These are phyloP conservation scores for Arthroderma sp. DNA, from an alignment of 2,329 filamentous ascomycete genomes.

Conservation along the genomic window DNA sequence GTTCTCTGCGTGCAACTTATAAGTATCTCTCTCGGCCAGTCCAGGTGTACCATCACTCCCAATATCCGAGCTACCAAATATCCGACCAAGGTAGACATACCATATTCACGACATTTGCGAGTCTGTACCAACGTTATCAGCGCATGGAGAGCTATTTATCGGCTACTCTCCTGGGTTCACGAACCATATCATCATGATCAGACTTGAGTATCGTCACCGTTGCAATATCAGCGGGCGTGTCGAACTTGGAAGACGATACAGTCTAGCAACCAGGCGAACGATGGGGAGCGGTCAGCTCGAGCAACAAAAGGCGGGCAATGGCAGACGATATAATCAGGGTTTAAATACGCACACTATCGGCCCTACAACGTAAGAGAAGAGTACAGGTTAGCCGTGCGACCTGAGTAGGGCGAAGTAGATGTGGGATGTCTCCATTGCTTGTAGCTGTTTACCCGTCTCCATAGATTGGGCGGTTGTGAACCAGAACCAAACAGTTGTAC, in stretches of 20 bases:
- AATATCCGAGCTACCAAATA: too few species aligned
- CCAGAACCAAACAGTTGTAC: too few species aligned
- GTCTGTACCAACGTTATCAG: conserved; percentile 16
- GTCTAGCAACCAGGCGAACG: not conserved
- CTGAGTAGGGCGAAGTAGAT: not conserved
- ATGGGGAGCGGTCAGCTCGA: not conserved
- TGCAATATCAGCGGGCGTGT: conserved; percentile 25
- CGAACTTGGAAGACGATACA: conserved; percentile 22
- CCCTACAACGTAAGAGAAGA: not conserved
- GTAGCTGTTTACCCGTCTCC: not conserved
- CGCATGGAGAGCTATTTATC: conserved; percentile 6
- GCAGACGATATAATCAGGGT: not conserved
- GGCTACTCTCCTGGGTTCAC: conserved; percentile 13
- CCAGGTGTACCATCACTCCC: too few species aligned
- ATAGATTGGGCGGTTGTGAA: not conserved
- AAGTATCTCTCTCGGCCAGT: not conserved
- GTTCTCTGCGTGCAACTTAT: conserved; percentile 25
- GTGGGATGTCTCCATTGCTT: not conserved
- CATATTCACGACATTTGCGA: conserved; percentile 20
- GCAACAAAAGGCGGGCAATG: not conserved
- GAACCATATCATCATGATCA: conserved; percentile 51
- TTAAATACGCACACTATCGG: conserved; percentile 9
- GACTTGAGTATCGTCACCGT: conserved; percentile 46
- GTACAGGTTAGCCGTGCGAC: conserved; percentile 1
- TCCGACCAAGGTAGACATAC: too few species aligned